These are phyloP conservation scores for Glebionis coronaria DNA, from an alignment of 129 eudicot species.

Conservation along the genomic window DNA sequence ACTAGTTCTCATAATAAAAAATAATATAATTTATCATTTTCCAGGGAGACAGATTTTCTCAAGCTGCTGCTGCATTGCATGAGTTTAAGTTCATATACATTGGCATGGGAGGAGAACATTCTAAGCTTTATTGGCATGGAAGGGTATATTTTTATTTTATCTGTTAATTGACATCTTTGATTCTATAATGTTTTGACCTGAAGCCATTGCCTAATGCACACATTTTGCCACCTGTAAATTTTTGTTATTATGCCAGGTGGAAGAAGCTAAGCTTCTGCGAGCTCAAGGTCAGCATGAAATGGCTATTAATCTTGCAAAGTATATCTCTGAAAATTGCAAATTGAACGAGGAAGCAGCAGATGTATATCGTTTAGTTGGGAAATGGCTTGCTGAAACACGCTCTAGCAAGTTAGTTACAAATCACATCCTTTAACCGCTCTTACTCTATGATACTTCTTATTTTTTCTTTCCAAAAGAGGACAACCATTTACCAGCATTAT, in stretches of 20 bases:
- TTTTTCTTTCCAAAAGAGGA: not conserved
- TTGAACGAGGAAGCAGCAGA: slow-evolving; percentile 58
- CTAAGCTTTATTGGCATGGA: slow-evolving; percentile 82
- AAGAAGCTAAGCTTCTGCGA: slow-evolving; percentile 96
- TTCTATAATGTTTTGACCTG: not conserved
- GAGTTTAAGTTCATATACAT: slow-evolving; percentile 69
- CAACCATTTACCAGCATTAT: not conserved
- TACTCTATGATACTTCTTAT: not conserved
- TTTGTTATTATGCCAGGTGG: slow-evolving; percentile 50
- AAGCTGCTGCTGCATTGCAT: slow-evolving; percentile 94
- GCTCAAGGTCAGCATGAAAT: slow-evolving; percentile 94
- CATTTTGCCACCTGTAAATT: not conserved
- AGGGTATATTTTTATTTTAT: slow-evolving; percentile 48
- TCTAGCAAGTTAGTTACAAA: slow-evolving; percentile 85
- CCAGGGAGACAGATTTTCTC: slow-evolving; percentile 81
- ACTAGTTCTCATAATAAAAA: not conserved
- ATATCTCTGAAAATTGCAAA: slow-evolving; percentile 59
- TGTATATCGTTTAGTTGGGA: slow-evolving; percentile 93
- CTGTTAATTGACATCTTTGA: slow-evolving; percentile 6
- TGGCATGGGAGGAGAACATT: slow-evolving; percentile 53
- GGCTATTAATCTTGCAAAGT: slow-evolving; percentile 95
- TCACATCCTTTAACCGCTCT: not conserved
- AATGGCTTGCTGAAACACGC: slow-evolving; percentile 98
- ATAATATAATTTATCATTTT: slow-evolving; percentile 14
- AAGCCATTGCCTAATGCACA: not conserved